Evolutionary conservation across 1,284 basidiomycete species (phyloP), one percentile per base, ranked within the genome.

Genomic region (Tilletia setariae): DNA sequence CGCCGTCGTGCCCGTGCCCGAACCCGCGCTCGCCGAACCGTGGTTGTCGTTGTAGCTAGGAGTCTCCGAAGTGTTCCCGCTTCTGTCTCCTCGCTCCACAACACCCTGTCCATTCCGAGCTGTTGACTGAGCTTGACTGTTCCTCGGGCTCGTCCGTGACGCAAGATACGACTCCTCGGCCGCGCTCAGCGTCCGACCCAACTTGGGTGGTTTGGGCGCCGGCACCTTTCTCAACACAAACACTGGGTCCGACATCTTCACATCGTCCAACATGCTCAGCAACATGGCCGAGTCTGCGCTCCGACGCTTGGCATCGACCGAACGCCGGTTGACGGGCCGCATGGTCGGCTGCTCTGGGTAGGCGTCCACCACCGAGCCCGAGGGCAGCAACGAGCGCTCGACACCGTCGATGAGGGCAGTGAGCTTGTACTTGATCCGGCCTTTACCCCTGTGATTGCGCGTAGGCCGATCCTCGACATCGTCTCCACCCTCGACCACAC

Each of bases 401-500:
- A 71, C 70, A 56, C 69, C 35, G 13, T 64, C 35, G 13, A 68
- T 19, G 51, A 65, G 53, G 4, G 74, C 74, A 16, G 87, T 86
- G 63, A 98, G 84, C 19, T 88, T 88, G 82, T 97, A 98, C 63
- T 92, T 87, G 51, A 95, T 90, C 62, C 91, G 87, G 1, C 87
- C 84, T 21, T 87, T 86, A 82, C 92, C 94, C 70, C 90, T 86
- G 67, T 93, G 86, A 83, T 19, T 43, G 2, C 93, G 92, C 15
- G 88, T 87, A 51, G 89, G 84, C 81, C 94, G 93, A 79, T 95
- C 93, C 83, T 98, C 95, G 0, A 98, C 88, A 77, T 97, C 94
- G 82, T 98, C 95, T 0, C 94, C 94, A 1, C 95, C 95, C 81
- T 98, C 94, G 0, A 97, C 94, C 1, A 98, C 93, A 21, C 94